Evolutionary conservation across 306 rosid species (phyloP).

Genomic region (Inga leiocalycina): DNA sequence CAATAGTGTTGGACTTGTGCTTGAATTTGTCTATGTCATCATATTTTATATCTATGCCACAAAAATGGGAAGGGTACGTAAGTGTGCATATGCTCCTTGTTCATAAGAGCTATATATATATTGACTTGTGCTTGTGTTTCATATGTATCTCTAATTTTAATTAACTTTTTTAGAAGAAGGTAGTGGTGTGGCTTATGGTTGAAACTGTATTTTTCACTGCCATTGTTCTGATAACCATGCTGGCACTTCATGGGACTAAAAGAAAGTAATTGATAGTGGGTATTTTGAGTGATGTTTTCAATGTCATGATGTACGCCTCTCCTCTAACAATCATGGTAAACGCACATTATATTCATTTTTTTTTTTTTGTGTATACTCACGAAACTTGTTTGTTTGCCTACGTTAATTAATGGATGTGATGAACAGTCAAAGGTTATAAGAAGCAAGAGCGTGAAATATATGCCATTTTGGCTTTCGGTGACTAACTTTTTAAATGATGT

Average conservation of each 20-base stretch:
- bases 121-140: no score
- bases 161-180: neutral
- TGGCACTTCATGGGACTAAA: neutral
- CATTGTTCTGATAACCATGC: neutral
- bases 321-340: neutral
- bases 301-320: neutral
- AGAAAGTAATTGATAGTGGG: neutral
- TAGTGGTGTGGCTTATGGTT: neutral
- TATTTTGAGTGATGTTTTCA: neutral
- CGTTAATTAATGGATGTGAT: no score
- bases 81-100: no score
- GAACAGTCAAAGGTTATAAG: conserved; percentile 58
- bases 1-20: neutral
- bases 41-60: neutral
- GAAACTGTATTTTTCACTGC: neutral
- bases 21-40: neutral
- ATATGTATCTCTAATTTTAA: no score
- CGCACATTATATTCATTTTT: no score
- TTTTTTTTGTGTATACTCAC: no score
- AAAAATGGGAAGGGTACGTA: neutral
- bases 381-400: no score
- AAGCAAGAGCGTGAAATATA: conserved; percentile 73
- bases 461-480: conserved; percentile 77
- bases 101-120: no score
- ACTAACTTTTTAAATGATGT: conserved; percentile 68